phyloP scores from a whole-genome alignment of 176 grass and related monocot genomes.

The Calamus simplicifolius region DNA sequence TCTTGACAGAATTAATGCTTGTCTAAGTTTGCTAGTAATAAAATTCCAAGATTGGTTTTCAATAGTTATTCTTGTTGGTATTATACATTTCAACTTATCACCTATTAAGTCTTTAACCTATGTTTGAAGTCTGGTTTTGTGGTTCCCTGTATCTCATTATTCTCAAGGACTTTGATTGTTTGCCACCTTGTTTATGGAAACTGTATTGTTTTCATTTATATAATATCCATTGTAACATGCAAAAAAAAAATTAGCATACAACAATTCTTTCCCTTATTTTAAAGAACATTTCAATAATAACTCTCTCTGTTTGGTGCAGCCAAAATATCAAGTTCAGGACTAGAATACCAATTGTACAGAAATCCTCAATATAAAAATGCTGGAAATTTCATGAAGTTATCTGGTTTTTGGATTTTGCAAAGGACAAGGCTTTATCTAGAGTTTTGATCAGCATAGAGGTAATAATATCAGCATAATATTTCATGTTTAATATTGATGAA shows the following conservation, averaged over 20 bases:
- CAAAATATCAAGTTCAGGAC: conserved; percentile 48
- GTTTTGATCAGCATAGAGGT: conserved; percentile 67
- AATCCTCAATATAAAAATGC: conserved; percentile 47
- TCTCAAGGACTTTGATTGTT: too few species aligned
- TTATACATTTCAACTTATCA: too few species aligned
- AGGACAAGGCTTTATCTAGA: conserved; percentile 50
- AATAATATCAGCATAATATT: neutral
- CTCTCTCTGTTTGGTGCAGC: conserved; percentile 30
- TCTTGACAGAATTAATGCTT: too few species aligned
- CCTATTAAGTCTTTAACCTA: too few species aligned
- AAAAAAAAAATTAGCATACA: neutral
- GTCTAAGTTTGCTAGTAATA: too few species aligned
- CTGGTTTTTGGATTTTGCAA: conserved; percentile 52
- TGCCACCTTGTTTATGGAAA: too few species aligned
- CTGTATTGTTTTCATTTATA: too few species aligned
- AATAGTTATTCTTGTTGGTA: too few species aligned
- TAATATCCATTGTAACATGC: neutral
- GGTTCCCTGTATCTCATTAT: too few species aligned
- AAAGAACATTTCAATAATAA: neutral
- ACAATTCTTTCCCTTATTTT: neutral
- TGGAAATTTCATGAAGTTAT: conserved; percentile 57
- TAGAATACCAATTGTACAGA: conserved; percentile 7
- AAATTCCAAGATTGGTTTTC: too few species aligned
- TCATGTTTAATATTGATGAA: too few species aligned
- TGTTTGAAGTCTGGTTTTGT: too few species aligned